Percentiles rank a stretch among this genome's conserved stretches.
Conservation (phyloP, 2,329 filamentous ascomycete species). For the Aspergillus novoparasiticus region DNA sequence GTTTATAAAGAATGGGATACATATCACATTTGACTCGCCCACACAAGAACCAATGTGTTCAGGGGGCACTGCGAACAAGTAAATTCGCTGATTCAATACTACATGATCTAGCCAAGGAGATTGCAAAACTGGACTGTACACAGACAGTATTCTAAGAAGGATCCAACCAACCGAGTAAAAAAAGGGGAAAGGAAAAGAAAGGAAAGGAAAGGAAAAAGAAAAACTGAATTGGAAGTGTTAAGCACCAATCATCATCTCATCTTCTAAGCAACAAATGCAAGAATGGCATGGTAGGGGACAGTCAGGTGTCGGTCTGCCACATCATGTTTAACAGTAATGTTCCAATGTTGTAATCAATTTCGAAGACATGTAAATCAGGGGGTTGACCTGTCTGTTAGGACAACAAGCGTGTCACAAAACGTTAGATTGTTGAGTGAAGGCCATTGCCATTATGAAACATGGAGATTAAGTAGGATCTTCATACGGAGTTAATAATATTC, state of each 20-base stretch:
- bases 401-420: background rate
- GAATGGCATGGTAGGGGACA: background rate
- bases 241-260: background rate
- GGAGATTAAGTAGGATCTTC: background rate
- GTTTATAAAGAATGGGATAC: background rate
- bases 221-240: background rate
- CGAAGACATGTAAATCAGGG: background rate
- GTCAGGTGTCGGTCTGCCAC: constrained; percentile 1
- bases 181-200: background rate
- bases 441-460: constrained; percentile 2
- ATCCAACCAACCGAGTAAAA: background rate
- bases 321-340: background rate
- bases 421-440: background rate
- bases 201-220: background rate
- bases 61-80: background rate
- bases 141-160: background rate
- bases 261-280: background rate
- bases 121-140: background rate
- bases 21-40: background rate
- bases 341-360: background rate
- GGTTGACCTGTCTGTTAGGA: background rate
- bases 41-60: background rate
- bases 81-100: background rate
- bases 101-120: background rate
- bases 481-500: constrained; percentile 4